A percentile compares a stretch with the other conserved stretches of the same genome.
Conservation (phyloP, 2,329 filamentous ascomycete genomes). For the Cladosporium sp. region DNA sequence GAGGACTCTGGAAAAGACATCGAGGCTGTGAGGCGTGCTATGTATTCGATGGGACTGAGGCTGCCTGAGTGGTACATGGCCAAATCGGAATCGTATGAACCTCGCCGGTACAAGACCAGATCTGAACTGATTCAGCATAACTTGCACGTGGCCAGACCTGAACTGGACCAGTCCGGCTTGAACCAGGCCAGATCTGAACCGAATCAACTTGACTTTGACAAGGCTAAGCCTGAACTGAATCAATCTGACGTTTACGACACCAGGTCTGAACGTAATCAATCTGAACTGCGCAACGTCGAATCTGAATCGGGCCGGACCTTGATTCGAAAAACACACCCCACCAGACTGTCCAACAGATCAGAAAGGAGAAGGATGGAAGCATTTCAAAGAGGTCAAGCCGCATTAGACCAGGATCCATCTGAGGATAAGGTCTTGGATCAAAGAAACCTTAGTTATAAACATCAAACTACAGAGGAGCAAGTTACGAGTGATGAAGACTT, state of each 20-base stretch:
- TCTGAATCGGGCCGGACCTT: too few species aligned
- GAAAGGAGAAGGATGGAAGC: background rate
- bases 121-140: background rate
- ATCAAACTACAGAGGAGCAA: background rate
- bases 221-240: background rate
- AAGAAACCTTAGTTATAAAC: background rate
- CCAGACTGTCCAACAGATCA: background rate
- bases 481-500: background rate
- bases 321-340: background rate
- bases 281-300: too few species aligned
- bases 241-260: too few species aligned
- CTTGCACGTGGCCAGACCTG: background rate
- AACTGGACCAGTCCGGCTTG: background rate
- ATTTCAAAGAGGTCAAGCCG: background rate
- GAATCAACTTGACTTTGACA: too few species aligned
- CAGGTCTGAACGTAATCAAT: too few species aligned
- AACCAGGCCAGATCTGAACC: background rate
- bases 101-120: background rate
- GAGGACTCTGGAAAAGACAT: slow-evolving; percentile 19
- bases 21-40: background rate
- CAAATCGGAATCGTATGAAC: background rate
- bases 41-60: background rate
- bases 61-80: background rate
- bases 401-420: background rate
- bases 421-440: background rate